Conservation (phyloP, 208 protist species). For the Acanthamoeba sp. region DNA sequence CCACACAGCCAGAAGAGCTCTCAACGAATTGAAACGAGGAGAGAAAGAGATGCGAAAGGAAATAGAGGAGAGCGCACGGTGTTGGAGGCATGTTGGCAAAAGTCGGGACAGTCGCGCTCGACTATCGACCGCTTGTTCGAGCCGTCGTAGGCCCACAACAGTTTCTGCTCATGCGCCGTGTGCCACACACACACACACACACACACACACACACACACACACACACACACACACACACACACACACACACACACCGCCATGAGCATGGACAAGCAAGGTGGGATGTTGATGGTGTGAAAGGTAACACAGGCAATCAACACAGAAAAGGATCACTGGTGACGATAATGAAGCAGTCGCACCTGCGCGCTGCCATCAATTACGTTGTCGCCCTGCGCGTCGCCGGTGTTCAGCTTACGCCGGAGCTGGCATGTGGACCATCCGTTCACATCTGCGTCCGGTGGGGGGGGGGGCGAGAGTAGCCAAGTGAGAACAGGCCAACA, state of each 20-base stretch:
- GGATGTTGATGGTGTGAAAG: too few species aligned
- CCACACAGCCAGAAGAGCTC: neutral
- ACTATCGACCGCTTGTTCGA: neutral
- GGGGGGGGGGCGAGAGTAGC: neutral
- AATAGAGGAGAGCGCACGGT: neutral
- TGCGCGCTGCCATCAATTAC: neutral
- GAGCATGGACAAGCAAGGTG: too few species aligned
- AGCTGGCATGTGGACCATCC: neutral
- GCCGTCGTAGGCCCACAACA: neutral
- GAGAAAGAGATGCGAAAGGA: too few species aligned
- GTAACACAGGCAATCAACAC: too few species aligned
- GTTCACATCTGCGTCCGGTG: neutral
- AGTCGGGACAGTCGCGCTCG: neutral
- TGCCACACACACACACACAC: too few species aligned
- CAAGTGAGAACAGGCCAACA: neutral
- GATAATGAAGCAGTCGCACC: neutral
- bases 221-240: too few species aligned
- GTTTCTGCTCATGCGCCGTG: neutral
- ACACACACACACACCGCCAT: too few species aligned
- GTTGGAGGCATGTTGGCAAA: neutral
- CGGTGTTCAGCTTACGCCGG: constrained; percentile 2
- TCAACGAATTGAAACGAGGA: too few species aligned
- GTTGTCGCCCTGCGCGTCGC: neutral
- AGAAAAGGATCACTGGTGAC: too few species aligned
- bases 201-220: too few species aligned